Evolutionary conservation across 768 basidiomycete species (phyloP).

Genomic region (Tulasnella sp.): DNA sequence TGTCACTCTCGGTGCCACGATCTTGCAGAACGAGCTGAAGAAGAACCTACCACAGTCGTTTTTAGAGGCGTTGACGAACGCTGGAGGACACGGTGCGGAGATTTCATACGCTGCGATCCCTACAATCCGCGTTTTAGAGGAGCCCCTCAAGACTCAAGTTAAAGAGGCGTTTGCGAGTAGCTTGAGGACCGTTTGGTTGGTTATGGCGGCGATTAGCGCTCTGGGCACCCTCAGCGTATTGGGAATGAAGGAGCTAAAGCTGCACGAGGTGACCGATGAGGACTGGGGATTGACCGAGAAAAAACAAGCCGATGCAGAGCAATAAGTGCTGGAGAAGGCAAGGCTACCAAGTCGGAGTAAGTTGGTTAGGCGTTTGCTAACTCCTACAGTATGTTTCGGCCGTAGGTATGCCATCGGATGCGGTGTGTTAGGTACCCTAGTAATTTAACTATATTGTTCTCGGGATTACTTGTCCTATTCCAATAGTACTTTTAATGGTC

Average conservation of each 20-base stretch:
- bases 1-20: slow-evolving; percentile 53
- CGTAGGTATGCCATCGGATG: not conserved
- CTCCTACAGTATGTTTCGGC: too few species aligned
- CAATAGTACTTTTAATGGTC: not conserved
- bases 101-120: slow-evolving; percentile 39
- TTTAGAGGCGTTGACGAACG: slow-evolving; percentile 46
- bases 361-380: too few species aligned
- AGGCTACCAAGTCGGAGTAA: not conserved
- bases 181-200: slow-evolving; percentile 36
- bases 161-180: slow-evolving; percentile 38
- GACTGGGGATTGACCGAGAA: slow-evolving; percentile 43
- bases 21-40: slow-evolving; percentile 57
- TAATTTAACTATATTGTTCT: not conserved
- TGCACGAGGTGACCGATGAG: slow-evolving; percentile 44
- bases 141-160: slow-evolving; percentile 33
- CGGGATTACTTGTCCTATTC: not conserved
- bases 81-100: slow-evolving; percentile 40
- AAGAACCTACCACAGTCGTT: slow-evolving; percentile 50
- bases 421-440: not conserved
- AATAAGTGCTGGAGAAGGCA: not conserved
- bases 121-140: slow-evolving; percentile 32
- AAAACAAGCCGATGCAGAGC: slow-evolving; percentile 33
- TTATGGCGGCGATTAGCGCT: slow-evolving; percentile 49
- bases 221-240: slow-evolving; percentile 46
- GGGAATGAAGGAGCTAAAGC: slow-evolving; percentile 45